Base-by-base conservation (phyloP, 768 basidiomycete species). In the Mycena polygramma region DNA sequence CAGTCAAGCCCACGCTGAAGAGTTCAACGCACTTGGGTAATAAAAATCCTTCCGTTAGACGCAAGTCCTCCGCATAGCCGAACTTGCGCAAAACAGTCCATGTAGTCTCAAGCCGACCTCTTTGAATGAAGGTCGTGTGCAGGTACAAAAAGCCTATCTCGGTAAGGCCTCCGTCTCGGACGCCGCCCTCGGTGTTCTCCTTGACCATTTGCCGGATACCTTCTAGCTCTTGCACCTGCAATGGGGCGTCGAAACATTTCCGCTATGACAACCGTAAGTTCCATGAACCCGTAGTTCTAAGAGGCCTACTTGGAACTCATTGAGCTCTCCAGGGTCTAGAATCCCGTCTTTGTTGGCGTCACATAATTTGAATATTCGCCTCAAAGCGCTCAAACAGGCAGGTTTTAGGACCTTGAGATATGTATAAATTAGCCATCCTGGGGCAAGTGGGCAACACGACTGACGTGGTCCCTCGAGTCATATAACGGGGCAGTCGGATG, bases 401-500 rank as follows among this genome's bases (percentile, higher is more conserved):
- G 95, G 94, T 85, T 99, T 99, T 55, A 99, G 84, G 20, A 94
- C 91, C 96, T 97, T 74, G 14, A 39, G 54, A 58, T 41, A 26
- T 30, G 30, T 41, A 51, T 49, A 74, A 35, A 75, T 71, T 20
- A 74, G 53, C 52, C 58, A 22, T 49, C 49, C 62, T n/a, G n/a
- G 35, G 64, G 51, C 7, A 52, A 55, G 43, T 45, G 70, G 46
- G 51, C 59, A 37, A 60, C 15, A 70, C 66, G n/a, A 78, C 93
- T 68, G 77, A 95, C 95, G 81, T 98, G 97, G 75, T 98, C 95
- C 77, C 96, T 84, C 2, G 96, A 97, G 79, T 99, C 97, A 79
- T 99, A 99, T 22, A 99, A 83, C 8, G 97, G 97, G 8, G 97
- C 97, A 1, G 96, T 97, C 2, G 97, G 97, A 77, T 99, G 96